phyloP scores from a whole-genome alignment of 2,329 filamentous ascomycete genomes.

The Alternaria triticimaculans region DNA sequence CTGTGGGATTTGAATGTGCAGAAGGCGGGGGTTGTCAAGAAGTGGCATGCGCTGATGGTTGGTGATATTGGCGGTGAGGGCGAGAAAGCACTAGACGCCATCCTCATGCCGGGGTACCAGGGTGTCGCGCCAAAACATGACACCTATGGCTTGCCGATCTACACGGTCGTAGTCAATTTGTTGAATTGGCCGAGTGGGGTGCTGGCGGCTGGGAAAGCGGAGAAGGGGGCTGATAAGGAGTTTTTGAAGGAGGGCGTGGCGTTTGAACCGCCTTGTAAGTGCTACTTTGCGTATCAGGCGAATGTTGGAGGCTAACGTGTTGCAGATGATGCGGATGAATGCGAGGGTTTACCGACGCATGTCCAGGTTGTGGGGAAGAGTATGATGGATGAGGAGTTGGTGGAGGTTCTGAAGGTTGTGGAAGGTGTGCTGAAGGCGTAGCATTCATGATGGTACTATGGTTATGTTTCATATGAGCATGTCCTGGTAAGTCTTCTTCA shows the following conservation, averaged over 20 bases:
- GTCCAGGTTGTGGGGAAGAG: conserved; percentile 56
- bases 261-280: conserved; percentile 49
- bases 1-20: conserved; percentile 54
- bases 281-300: neutral
- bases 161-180: conserved; percentile 60
- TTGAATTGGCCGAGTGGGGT: conserved; percentile 62
- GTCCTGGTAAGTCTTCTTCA: no score
- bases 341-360: conserved; percentile 55
- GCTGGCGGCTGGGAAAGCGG: conserved; percentile 54
- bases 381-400: conserved; percentile 57
- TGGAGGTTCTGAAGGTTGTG: conserved; percentile 46
- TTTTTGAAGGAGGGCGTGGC: conserved; percentile 36
- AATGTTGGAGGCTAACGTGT: neutral
- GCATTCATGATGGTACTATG: no score
- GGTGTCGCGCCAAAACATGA: conserved; percentile 61
- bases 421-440: conserved; percentile 21
- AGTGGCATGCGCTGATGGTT: conserved; percentile 52
- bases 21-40: conserved; percentile 42
- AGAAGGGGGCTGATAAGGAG: conserved; percentile 50
- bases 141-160: conserved; percentile 55
- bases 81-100: conserved; percentile 56
- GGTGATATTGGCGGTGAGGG: conserved; percentile 7
- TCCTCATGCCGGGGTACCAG: conserved; percentile 59
- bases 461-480: no score
- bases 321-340: conserved; percentile 47